phyloP scores from a whole-genome alignment of 2,329 filamentous ascomycete species.

The Neoscytalidium dimidiatum region DNA sequence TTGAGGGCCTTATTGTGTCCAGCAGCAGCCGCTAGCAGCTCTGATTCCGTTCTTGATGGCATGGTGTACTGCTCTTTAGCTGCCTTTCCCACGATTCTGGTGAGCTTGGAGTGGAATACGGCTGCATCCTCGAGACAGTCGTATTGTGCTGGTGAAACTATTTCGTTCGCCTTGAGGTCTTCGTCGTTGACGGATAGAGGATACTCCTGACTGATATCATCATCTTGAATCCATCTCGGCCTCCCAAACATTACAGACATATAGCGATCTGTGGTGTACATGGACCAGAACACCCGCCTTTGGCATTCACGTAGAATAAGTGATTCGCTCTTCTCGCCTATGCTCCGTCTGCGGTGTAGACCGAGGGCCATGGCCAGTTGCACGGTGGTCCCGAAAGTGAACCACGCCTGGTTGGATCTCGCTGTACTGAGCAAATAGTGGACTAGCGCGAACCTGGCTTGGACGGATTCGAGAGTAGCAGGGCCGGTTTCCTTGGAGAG shows the following conservation, averaged over 20 bases:
- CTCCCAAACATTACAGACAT: constrained; percentile 64
- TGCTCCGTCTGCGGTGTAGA: constrained; percentile 22
- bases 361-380: constrained; percentile 53
- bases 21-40: constrained; percentile 42
- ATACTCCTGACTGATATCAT: constrained; percentile 64
- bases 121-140: constrained; percentile 56
- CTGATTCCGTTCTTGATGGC: constrained; percentile 28
- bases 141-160: constrained; percentile 24
- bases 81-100: background rate
- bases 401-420: constrained; percentile 63
- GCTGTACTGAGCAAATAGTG: constrained; percentile 62
- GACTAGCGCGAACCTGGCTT: constrained; percentile 59
- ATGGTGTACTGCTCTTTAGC: constrained; percentile 28
- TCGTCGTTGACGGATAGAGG: constrained; percentile 60
- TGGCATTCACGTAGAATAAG: constrained; percentile 52
- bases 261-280: constrained; percentile 65
- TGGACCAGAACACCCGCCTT: constrained; percentile 63
- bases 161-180: constrained; percentile 52
- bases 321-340: background rate
- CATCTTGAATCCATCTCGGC: constrained; percentile 62
- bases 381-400: constrained; percentile 58
- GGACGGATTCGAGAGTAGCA: constrained; percentile 58
- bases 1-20: constrained; percentile 41
- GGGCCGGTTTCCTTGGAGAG: constrained; percentile 54
- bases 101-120: constrained; percentile 49